Evolutionary conservation across 306 rosid genomes (phyloP).

Genomic region (Prunus dulcis): DNA sequence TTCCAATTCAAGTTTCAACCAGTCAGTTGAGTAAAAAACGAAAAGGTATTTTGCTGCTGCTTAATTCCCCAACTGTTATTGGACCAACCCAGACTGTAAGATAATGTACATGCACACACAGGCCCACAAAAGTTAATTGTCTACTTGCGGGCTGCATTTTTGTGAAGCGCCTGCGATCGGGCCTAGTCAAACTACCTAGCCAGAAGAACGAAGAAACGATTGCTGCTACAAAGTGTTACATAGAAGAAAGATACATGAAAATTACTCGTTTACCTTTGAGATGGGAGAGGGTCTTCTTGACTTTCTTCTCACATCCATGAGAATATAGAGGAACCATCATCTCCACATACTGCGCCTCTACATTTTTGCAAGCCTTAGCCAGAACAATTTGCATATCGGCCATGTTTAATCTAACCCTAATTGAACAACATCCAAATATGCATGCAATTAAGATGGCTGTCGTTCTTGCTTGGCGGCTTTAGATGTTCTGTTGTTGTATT

Average conservation of each 20-base stretch:
- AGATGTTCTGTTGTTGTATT: background rate
- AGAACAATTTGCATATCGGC: slow-evolving; percentile 70
- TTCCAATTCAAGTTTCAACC: no score
- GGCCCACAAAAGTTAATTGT: background rate
- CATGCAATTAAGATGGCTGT: background rate
- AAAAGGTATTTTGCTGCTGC: background rate
- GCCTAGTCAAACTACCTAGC: background rate
- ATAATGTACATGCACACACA: background rate
- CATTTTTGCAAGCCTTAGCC: slow-evolving; percentile 39
- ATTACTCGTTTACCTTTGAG: slow-evolving; percentile 51
- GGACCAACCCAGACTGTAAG: background rate
- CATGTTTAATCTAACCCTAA: slow-evolving; percentile 23
- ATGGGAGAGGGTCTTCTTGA: slow-evolving; percentile 62
- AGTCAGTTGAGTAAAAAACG: no score
- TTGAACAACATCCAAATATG: background rate
- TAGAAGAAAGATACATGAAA: no score
- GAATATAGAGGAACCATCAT: slow-evolving; percentile 92
- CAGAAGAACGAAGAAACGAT: background rate
- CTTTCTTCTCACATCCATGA: slow-evolving; percentile 79
- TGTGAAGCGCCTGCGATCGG: background rate
- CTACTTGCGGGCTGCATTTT: background rate
- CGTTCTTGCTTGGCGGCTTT: background rate
- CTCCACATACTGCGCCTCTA: slow-evolving; percentile 84
- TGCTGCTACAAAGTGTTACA: background rate
- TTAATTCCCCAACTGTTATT: background rate